phyloP scores from a whole-genome alignment of 2,329 filamentous ascomycete genomes.

The Claviceps capensis region DNA sequence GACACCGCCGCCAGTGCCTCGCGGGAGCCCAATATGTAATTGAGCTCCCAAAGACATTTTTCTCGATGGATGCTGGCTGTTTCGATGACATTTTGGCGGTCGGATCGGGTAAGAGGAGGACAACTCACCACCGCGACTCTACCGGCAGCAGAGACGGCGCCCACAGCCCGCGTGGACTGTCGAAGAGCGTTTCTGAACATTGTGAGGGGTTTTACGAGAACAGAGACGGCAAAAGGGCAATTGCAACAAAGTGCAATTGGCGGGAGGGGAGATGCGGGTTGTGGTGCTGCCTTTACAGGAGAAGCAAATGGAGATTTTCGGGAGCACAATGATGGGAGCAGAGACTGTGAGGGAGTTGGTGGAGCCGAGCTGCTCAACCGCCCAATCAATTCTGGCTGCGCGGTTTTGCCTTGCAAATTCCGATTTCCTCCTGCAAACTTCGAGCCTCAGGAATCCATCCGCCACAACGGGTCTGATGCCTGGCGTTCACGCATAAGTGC shows the following conservation, averaged over 20 bases:
- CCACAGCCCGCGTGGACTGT: constrained; percentile 90
- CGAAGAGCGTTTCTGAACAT: constrained; percentile 99
- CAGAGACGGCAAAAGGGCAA: constrained; percentile 43
- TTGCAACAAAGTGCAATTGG: constrained; percentile 50
- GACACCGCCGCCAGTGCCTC: constrained; percentile 6
- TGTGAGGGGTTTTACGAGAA: constrained; percentile 37
- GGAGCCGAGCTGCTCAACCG: constrained; percentile 19
- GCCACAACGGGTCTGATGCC: background rate
- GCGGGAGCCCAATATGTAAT: constrained; percentile 15
- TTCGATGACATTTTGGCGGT: constrained; percentile 33
- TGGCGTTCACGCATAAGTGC: background rate
- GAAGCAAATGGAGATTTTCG: constrained; percentile 32
- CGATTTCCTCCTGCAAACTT: constrained; percentile 19
- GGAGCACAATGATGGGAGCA: constrained; percentile 26
- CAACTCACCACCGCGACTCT: constrained; percentile 88
- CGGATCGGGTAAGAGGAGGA: constrained; percentile 26
- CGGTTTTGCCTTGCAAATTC: constrained; percentile 26
- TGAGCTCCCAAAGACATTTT: constrained; percentile 18
- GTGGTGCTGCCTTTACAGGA: constrained; percentile 33
- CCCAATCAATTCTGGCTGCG: constrained; percentile 23
- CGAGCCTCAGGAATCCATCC: constrained; percentile 7
- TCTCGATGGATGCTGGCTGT: constrained; percentile 19
- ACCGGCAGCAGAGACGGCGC: constrained; percentile 82
- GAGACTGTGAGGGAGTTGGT: constrained; percentile 29
- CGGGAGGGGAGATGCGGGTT: constrained; percentile 45